Percentiles rank a stretch among this genome's conserved stretches.
These are phyloP conservation scores for Pyricularia sp. DNA, from an alignment of 2,329 filamentous ascomycete genomes.

Conservation along the genomic window DNA sequence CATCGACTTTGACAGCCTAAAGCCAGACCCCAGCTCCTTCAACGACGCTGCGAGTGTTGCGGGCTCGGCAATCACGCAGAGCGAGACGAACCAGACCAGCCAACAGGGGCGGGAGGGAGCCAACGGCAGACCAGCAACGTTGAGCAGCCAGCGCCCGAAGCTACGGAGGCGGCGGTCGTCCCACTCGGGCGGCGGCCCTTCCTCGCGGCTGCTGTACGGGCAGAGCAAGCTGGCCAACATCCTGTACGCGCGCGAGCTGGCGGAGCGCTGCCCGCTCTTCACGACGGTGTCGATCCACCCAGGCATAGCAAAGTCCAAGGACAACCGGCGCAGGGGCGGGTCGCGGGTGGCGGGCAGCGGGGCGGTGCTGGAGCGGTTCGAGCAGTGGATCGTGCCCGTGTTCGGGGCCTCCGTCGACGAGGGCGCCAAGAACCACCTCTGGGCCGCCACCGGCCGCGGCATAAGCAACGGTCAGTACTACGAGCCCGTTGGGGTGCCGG, in stretches of 20 bases:
- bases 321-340: conserved; percentile 8
- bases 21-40: not conserved
- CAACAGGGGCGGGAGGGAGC: not conserved
- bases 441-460: conserved; percentile 27
- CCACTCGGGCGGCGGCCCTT: not conserved
- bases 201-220: conserved; percentile 17
- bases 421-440: conserved; percentile 31
- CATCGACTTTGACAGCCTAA: conserved; percentile 16
- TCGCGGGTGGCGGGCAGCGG: conserved; percentile 10
- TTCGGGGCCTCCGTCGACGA: conserved; percentile 13
- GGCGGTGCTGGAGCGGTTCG: conserved; percentile 4
- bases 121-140: not conserved
- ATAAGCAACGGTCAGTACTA: conserved; percentile 23
- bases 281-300: conserved; percentile 18
- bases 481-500: conserved; percentile 20
- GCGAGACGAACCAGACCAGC: not conserved
- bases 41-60: not conserved
- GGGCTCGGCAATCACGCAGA: not conserved
- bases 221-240: conserved; percentile 27
- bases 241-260: conserved; percentile 20
- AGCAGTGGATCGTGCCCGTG: not conserved
- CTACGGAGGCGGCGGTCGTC: not conserved
- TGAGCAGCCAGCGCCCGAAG: not conserved
- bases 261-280: conserved; percentile 17
- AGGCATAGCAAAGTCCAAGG: conserved; percentile 14